phyloP scores from a whole-genome alignment of 495 filamentous ascomycete species.

The Pseudomonodictys pantanalensis region DNA sequence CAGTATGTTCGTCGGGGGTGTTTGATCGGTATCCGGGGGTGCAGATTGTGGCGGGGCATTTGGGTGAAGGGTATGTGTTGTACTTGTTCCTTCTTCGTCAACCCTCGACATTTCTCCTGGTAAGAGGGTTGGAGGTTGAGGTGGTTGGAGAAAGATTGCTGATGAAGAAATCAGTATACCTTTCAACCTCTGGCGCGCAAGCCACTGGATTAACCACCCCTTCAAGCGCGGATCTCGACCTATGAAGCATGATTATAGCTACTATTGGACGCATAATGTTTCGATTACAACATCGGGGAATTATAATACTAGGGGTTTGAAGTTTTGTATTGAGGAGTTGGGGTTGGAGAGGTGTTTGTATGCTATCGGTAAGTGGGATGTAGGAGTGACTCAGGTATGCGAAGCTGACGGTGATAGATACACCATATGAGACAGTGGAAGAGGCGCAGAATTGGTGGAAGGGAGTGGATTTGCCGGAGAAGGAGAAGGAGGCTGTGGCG shows the following conservation, averaged over 20 bases:
- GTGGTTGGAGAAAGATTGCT: neutral
- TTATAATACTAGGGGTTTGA: conserved; percentile 26
- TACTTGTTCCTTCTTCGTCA: no score
- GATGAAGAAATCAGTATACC: conserved; percentile 14
- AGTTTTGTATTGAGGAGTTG: conserved; percentile 28
- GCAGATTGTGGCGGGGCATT: conserved; percentile 27
- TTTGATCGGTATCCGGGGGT: conserved; percentile 29
- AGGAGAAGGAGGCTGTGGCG: conserved; percentile 27
- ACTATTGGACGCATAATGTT: conserved; percentile 26
- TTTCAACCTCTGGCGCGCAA: conserved; percentile 28
- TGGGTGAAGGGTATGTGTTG: conserved; percentile 25
- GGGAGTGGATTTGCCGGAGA: conserved; percentile 18
- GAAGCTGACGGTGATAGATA: conserved; percentile 9
- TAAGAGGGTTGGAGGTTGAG: no score
- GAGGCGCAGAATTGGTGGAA: conserved; percentile 30
- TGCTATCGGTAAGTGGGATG: conserved; percentile 14
- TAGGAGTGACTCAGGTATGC: neutral
- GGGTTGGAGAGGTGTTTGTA: conserved; percentile 26
- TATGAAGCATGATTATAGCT: conserved; percentile 25
- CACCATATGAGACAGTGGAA: conserved; percentile 26
- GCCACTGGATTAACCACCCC: conserved; percentile 28
- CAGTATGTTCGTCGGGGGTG: conserved; percentile 20
- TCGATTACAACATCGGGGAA: conserved; percentile 28
- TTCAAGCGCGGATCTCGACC: conserved; percentile 19
- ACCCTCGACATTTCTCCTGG: no score